Conservation (phyloP, 805 yeast species). For the Saccharomycopsis fodiens region DNA sequence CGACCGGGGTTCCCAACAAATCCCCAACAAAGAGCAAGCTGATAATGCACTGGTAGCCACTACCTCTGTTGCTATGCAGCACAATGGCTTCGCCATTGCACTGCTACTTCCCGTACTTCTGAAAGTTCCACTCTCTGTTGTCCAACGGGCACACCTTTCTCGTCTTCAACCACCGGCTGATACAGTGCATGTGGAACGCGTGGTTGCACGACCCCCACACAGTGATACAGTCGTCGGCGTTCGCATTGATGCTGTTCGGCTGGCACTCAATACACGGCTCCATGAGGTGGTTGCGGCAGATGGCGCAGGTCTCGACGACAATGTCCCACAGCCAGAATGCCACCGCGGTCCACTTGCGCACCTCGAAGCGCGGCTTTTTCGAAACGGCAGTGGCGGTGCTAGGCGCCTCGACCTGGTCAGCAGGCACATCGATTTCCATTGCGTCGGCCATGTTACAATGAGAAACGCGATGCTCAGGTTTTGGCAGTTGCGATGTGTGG, state of each 20-base stretch:
- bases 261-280: slow-evolving; percentile 97
- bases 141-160: slow-evolving; percentile 96
- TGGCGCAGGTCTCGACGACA: slow-evolving; percentile 93
- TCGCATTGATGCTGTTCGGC: slow-evolving; percentile 59
- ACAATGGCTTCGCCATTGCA: not conserved
- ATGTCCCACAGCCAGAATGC: slow-evolving; percentile 99
- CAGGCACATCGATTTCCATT: not conserved
- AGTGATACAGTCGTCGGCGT: slow-evolving; percentile 75
- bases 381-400: not conserved
- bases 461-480: too few relatives aligned
- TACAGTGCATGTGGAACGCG: slow-evolving; percentile 98
- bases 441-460: not conserved
- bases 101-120: slow-evolving; percentile 58
- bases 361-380: slow-evolving; percentile 72
- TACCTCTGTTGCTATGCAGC: too few relatives aligned
- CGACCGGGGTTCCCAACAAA: too few relatives aligned
- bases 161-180: slow-evolving; percentile 88
- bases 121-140: slow-evolving; percentile 79
- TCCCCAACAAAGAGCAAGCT: too few relatives aligned
- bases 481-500: too few relatives aligned
- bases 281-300: slow-evolving; percentile 96
- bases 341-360: slow-evolving; percentile 97
- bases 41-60: too few relatives aligned
- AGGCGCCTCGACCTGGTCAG: not conserved
- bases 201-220: slow-evolving; percentile 98